Base-by-base conservation (phyloP, 345 rosid genomes). In the Kernera saxatilis region DNA sequence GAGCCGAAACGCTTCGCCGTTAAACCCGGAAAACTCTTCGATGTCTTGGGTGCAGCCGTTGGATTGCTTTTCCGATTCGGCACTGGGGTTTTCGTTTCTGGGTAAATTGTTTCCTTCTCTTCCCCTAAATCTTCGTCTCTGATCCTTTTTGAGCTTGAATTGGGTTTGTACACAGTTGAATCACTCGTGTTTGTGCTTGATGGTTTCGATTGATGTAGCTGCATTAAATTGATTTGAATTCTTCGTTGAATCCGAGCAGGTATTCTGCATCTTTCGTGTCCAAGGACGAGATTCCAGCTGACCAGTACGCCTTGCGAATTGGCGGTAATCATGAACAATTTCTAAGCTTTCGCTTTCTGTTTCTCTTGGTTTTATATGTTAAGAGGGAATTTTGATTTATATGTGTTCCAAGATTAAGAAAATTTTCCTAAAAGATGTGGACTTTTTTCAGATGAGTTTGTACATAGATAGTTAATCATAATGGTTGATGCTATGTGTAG, bases 231-330 rank as follows among this genome's bases (percentile, higher is more conserved):
- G 19, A 46, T 36, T 58, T 39, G 13, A 49, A 48, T 27, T 45
- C 6, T 36, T 44, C 33, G 27, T 53, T 53, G 36, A 61, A 57
- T 44, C 48, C 26, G 70, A 73, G 68, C 84, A 91, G 97, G 83
- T 91, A 91, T 78, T 88, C 92, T 17, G 88, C 84, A 26, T 87
- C 98, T 11, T 53, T 91, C 59, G 92, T 89, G 63, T 82, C 90
- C 44, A 79, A 79, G 74, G 74, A 86, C 64, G 91, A 86, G 73
- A 80, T 93, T 80, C 92, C 91, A 25, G 52, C 92, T 14, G 85
- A 79, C 22, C 90, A 87, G 57, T 91, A 93, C 75, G 88, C 86
- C 75, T 78, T 91, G 48, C 82, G 84, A 62, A 43, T 89, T 23
- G 82, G 81, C 8, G 98, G 98, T 91, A 85, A 43, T 43, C 58